Base-by-base conservation (phyloP, 805 yeast genomes). In the Nakazawaea holstii region DNA sequence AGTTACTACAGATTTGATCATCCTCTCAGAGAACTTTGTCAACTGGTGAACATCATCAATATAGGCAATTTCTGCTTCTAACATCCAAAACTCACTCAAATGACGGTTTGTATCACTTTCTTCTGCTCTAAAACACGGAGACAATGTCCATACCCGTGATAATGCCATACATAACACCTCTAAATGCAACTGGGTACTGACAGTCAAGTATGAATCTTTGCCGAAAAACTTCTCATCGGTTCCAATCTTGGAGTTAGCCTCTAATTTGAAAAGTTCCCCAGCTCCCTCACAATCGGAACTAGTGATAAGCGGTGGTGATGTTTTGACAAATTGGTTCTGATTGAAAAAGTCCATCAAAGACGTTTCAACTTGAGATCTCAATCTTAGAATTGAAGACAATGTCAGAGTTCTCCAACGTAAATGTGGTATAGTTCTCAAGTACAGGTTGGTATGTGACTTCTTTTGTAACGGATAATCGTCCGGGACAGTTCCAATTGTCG, bases 241-340 rank as follows among this genome's bases (percentile, higher is more conserved):
- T 27, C 60, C 52, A 17, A 64, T 53, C 5, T 58, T 60, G 1
- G 75, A 53, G 41, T 66, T 70, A 1, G 71, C 65, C 39, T 70
- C 73, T 9, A 91, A 66, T 40, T 66, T 68, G 54, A 94, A 94
- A 52, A 87, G 77, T 60, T 94, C 98, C 4, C 98, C 98, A 3
- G 96, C 97, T 14, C 99, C 98, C 67, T 94, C 99, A 61, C 98
- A 92, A 62, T 94, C 99, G 1, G 95, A 80, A 9, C 87, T 72
- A 0, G 99, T 94, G 20, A 92, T 67, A 10, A 92, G 56, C 7
- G 99, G 99, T 3, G 98, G 95, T 26, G 82, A 72, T 0, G 87
- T 89, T 66, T 88, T 91, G 11, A 73, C 65, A 54, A 87, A 89
- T 11, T 75, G 75, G 15, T 73, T 55, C 0, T 58, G 47, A 15